A percentile compares a stretch with the other conserved stretches of the same genome.
Conservation (phyloP, 2,329 filamentous ascomycete species). For the Aaosphaeria pasadenensis region DNA sequence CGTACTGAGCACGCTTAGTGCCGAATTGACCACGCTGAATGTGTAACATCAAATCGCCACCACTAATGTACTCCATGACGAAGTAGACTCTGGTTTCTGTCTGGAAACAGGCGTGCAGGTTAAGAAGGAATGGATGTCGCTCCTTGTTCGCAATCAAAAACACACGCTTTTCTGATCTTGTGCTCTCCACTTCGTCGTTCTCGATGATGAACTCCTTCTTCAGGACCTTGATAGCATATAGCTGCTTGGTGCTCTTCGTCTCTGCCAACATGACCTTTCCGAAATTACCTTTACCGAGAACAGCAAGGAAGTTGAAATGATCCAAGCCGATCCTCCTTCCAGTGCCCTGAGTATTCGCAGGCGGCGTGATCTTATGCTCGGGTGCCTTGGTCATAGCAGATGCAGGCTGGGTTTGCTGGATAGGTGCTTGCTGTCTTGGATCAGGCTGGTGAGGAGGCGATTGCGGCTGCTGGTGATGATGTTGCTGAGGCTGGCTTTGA, state of each 20-base stretch:
- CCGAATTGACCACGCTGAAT: constrained; percentile 97
- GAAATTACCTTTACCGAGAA: constrained; percentile 98
- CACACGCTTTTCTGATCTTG: constrained; percentile 93
- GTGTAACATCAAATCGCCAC: constrained; percentile 98
- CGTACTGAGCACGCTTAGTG: constrained; percentile 90
- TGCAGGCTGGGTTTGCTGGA: constrained; percentile 25
- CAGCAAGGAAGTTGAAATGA: constrained; percentile 98
- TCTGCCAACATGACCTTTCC: constrained; percentile 99
- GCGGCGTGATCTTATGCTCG: constrained; percentile 61
- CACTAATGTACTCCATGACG: constrained; percentile 99
- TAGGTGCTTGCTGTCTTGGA: constrained; percentile 39
- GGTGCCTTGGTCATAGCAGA: constrained; percentile 30
- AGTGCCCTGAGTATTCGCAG: constrained; percentile 66
- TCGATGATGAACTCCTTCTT: constrained; percentile 99
- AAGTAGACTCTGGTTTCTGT: constrained; percentile 98
- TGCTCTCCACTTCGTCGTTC: constrained; percentile 98
- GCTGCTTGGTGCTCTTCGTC: constrained; percentile 84
- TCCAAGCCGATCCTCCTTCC: constrained; percentile 88
- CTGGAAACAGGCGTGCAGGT: constrained; percentile 96
- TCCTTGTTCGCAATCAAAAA: constrained; percentile 97
- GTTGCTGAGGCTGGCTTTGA: constrained; percentile 43
- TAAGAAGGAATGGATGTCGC: constrained; percentile 91
- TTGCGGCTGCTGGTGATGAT: constrained; percentile 16
- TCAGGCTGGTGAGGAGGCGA: constrained; percentile 45
- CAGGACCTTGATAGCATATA: constrained; percentile 97